Evolutionary conservation across 2,329 filamentous ascomycete species (phyloP).

Genomic region (Paraphoma sp.): DNA sequence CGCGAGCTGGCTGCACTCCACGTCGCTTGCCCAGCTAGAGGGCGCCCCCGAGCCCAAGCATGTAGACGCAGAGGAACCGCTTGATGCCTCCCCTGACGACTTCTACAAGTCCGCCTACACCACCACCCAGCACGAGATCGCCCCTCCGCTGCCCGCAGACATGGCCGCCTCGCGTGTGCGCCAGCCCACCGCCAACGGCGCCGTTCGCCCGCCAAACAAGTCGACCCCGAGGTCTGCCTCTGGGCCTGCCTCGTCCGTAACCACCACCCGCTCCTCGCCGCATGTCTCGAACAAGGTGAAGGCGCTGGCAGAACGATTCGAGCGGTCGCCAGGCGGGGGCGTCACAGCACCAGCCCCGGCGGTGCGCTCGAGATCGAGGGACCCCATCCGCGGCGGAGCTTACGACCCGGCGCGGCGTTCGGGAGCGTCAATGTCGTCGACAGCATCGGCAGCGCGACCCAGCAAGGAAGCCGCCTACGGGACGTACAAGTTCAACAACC

Average conservation of each 20-base stretch:
- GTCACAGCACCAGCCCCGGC: constrained; percentile 24
- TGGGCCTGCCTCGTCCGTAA: constrained; percentile 34
- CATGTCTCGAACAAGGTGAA: constrained; percentile 41
- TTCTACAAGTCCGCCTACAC: constrained; percentile 38
- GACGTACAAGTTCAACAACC: constrained; percentile 44
- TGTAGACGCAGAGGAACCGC: constrained; percentile 17
- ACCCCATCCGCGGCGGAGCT: constrained; percentile 18
- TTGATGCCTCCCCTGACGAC: constrained; percentile 36
- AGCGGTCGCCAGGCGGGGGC: constrained; percentile 38
- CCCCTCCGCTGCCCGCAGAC: background rate
- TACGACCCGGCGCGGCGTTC: constrained; percentile 20
- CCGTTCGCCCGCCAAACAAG: constrained; percentile 31
- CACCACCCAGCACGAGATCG: constrained; percentile 12
- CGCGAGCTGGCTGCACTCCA: constrained; percentile 45
- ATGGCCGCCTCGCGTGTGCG: constrained; percentile 31
- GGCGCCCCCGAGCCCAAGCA: constrained; percentile 7
- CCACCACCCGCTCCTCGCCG: constrained; percentile 27
- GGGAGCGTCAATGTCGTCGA: constrained; percentile 31
- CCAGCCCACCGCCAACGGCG: constrained; percentile 36
- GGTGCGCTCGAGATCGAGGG: constrained; percentile 28
- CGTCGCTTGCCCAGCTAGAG: constrained; percentile 36
- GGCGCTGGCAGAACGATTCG: constrained; percentile 46
- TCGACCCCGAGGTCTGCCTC: constrained; percentile 37
- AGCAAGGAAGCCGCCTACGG: constrained; percentile 41
- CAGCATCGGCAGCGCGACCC: constrained; percentile 34